Conservation (phyloP, 352 stramenopile genomes). For the Blastocystis sp. region DNA sequence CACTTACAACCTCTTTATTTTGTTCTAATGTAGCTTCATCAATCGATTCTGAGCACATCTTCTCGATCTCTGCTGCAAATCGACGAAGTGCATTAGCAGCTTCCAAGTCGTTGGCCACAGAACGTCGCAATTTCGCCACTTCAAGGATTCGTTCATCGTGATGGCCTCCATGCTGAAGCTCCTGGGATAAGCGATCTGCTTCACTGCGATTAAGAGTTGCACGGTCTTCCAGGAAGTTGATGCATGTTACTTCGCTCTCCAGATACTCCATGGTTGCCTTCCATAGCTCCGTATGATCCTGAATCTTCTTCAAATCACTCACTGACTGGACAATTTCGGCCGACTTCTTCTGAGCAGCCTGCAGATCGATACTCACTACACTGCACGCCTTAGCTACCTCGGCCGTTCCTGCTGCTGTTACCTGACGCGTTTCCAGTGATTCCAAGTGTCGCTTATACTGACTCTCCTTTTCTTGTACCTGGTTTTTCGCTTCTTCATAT, state of each 20-base stretch:
- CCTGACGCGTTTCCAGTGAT: neutral
- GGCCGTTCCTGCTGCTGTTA: neutral
- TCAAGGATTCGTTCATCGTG: neutral
- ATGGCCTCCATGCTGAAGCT: neutral
- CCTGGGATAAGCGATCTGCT: neutral
- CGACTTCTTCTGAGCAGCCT: neutral
- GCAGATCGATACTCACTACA: neutral
- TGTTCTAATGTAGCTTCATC: neutral
- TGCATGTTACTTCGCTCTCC: conserved; percentile 27
- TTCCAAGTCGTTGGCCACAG: conserved; percentile 28
- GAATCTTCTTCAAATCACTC: neutral
- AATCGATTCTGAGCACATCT: neutral
- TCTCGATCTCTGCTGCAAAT: conserved; percentile 29
- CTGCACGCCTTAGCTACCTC: neutral
- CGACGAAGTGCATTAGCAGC: neutral
- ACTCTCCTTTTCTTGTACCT: neutral
- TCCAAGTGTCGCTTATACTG: neutral
- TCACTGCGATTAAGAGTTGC: neutral
- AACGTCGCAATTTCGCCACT: neutral
- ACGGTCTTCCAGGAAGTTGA: conserved; percentile 4
- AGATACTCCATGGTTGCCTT: neutral
- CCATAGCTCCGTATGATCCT: neutral
- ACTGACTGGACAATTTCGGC: neutral
- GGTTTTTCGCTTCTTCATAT: neutral
- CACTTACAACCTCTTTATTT: neutral